These are phyloP conservation scores for Talaromyces marneffei DNA, from an alignment of 2,329 filamentous ascomycete species.

Conservation along the genomic window DNA sequence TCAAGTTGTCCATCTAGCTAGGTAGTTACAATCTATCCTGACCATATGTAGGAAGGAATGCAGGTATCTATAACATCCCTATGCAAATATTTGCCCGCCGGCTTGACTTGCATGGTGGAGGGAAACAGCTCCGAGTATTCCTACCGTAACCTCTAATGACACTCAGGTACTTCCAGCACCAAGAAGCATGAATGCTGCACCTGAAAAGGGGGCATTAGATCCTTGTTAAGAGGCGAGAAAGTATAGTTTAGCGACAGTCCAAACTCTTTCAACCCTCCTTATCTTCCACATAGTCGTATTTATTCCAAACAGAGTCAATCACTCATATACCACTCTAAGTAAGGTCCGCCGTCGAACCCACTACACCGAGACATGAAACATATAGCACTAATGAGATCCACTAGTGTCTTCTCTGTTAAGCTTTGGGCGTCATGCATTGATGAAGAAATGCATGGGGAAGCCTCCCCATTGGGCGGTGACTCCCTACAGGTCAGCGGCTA, in stretches of 20 bases:
- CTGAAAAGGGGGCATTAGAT: no score
- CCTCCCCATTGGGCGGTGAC: neutral
- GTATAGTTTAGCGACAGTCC: no score
- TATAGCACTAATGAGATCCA: neutral
- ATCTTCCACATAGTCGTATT: no score
- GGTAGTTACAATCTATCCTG: neutral
- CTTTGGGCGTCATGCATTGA: neutral
- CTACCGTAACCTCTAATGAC: no score
- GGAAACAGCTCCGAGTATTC: no score
- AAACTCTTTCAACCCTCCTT: no score
- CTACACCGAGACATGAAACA: neutral
- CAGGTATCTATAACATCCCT: neutral
- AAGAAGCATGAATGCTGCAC: no score
- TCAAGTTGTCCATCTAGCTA: neutral
- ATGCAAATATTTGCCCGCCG: neutral
- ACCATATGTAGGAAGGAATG: neutral
- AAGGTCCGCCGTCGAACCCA: neutral
- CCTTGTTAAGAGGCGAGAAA: no score
- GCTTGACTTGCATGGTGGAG: neutral
- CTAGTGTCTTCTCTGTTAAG: neutral
- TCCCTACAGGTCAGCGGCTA: conserved; percentile 2
- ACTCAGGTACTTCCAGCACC: no score
- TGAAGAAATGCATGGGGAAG: neutral
- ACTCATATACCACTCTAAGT: neutral
- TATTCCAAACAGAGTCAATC: neutral